Base-by-base conservation (phyloP, 208 protist species). In the Acanthamoeba sp. region DNA sequence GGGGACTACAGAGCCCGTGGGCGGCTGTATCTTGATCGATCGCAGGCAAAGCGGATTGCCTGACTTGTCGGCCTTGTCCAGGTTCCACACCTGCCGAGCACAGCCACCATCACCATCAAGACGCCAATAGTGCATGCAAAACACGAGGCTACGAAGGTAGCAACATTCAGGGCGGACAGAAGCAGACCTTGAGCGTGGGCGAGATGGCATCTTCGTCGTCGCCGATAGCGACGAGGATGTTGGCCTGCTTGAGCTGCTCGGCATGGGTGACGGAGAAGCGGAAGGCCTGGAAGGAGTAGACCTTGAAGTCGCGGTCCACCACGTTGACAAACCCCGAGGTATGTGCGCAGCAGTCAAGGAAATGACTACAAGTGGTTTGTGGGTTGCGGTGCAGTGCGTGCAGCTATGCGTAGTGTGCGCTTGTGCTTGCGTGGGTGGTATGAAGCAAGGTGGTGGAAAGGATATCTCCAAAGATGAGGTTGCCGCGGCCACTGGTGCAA, bases 391-490 rank as follows among this genome's bases (percentile, higher is more conserved):
- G 55, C 3, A 2, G 18, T 22, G 16, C 20, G 55, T 22, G 55
- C 20, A 27, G 55, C 16, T 52, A 18, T 52, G 48, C 45, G 48
- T n/a, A 50, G 45, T 50, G 45, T 50, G 45, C 45, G 12, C 9
- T 12, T 50, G 45, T 16, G 45, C 45, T 16, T 50, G 45, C 45
- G 45, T 12, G 45, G 4, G 45, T 50, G 45, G n/a, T 12, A 12
- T 50, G 45, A 50, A 40, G 29, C 29, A 36, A 88, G 36, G 18
- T 38, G 36, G n/a, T 12, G 45, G 3, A 92, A 93, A 64, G 57
- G 85, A 93, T 87, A 96, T 98, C 98, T 42, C 98, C 98, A 62
- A 98, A 96, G 59, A 98, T 97, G 38, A 99, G 82, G 27, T 96
- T 92, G 73, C 97, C 97, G n/a, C 97, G 94, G 20, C 97, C 98